These are phyloP conservation scores for Leptographium procerum DNA, from an alignment of 2,329 filamentous ascomycete species.

Conservation along the genomic window DNA sequence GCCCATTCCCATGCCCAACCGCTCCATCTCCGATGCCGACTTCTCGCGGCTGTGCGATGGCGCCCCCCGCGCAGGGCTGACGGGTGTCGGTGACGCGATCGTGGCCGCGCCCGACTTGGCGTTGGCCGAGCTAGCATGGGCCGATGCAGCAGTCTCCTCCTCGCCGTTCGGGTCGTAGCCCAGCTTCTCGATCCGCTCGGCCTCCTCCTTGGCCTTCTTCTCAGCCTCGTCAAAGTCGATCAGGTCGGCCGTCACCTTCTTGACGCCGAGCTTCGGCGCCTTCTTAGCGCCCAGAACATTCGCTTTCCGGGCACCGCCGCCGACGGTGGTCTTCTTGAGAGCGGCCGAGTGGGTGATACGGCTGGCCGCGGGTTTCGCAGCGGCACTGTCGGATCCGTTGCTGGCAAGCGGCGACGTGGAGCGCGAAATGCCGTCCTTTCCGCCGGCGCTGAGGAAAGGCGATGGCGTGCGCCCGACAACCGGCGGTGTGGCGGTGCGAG, in stretches of 20 bases:
- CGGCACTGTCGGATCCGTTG: conserved; percentile 31
- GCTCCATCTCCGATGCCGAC: conserved; percentile 69
- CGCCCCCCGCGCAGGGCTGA: conserved; percentile 51
- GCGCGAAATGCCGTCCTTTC: conserved; percentile 57
- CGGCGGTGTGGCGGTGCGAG: conserved; percentile 77
- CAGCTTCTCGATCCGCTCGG: conserved; percentile 86
- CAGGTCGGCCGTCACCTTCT: conserved; percentile 70
- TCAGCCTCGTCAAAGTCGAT: conserved; percentile 98
- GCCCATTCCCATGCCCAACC: conserved; percentile 78
- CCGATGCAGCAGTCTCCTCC: conserved; percentile 35
- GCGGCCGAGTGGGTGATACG: conserved; percentile 67
- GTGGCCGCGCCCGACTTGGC: conserved; percentile 12
- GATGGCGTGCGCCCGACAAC: conserved; percentile 71
- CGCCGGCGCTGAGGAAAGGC: conserved; percentile 75
- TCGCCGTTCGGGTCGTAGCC: conserved; percentile 93
- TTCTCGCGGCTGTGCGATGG: conserved; percentile 49
- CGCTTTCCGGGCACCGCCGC: conserved; percentile 63
- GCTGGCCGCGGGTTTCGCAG: conserved; percentile 50
- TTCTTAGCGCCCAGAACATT: conserved; percentile 84
- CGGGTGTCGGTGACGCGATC: conserved; percentile 60
- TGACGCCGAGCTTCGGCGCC: conserved; percentile 72
- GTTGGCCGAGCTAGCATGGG: conserved; percentile 35
- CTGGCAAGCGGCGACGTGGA: conserved; percentile 72
- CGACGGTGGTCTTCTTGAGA: conserved; percentile 64
- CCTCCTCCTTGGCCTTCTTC: conserved; percentile 94